Conservation (phyloP, 2,329 filamentous ascomycete genomes). For the Delphinella strobiligena region DNA sequence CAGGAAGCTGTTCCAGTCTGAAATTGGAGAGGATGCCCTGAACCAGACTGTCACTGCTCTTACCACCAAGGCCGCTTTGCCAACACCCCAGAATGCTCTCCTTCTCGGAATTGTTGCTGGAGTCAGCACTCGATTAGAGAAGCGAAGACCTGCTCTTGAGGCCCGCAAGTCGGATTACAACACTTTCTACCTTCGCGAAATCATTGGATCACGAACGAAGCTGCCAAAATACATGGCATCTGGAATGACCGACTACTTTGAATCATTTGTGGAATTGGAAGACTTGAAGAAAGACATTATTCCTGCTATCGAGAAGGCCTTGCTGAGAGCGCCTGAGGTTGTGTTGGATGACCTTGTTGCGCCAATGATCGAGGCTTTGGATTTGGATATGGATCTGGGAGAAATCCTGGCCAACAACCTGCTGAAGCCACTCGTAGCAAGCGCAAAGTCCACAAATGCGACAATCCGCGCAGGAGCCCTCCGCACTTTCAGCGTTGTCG, state of each 20-base stretch:
- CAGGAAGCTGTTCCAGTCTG: conserved; percentile 55
- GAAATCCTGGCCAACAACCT: conserved; percentile 58
- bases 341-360: conserved; percentile 69
- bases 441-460: conserved; percentile 79
- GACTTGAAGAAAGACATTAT: conserved; percentile 67
- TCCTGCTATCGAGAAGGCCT: conserved; percentile 74
- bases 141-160: conserved; percentile 51
- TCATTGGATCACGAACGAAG: conserved; percentile 63
- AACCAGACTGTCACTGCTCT: conserved; percentile 53
- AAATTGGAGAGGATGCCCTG: conserved; percentile 50
- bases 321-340: conserved; percentile 82
- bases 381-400: conserved; percentile 63
- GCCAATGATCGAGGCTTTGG: conserved; percentile 59
- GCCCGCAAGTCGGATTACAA: conserved; percentile 60
- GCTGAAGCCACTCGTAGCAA: conserved; percentile 77
- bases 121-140: conserved; percentile 61
- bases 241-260: conserved; percentile 73
- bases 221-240: conserved; percentile 61
- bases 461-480: conserved; percentile 64
- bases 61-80: conserved; percentile 52
- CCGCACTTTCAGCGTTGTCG: conserved; percentile 59
- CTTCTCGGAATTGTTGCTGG: conserved; percentile 80
- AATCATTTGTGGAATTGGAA: conserved; percentile 56
- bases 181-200: conserved; percentile 72
- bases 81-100: conserved; percentile 58